A percentile compares a stretch with the other conserved stretches of the same genome.
phyloP scores from a whole-genome alignment of 164 flowering plant genomes.

The Nelumbo lutea region DNA sequence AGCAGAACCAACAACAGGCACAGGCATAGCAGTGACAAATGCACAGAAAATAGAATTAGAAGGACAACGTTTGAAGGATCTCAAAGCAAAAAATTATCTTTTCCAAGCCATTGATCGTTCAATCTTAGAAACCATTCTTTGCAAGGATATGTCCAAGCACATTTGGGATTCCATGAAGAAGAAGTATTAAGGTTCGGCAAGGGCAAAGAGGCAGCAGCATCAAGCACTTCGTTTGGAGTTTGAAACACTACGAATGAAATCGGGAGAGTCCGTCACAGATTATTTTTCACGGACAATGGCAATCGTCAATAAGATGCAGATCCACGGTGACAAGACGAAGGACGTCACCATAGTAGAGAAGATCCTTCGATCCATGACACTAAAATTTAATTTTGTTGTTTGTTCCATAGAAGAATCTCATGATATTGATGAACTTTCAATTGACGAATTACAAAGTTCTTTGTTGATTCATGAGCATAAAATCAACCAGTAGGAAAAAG shows the following conservation, averaged over 20 bases:
- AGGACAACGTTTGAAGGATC: background rate
- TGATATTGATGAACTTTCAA: background rate
- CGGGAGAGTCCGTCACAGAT: background rate
- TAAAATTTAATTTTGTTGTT: too few relatives aligned
- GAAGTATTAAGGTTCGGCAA: background rate
- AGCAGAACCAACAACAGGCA: background rate
- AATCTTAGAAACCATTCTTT: conserved; percentile 1
- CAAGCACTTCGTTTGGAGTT: too few relatives aligned
- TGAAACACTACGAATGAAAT: background rate
- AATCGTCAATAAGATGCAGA: conserved; percentile 4
- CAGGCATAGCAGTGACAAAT: background rate
- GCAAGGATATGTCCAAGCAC: too few relatives aligned
- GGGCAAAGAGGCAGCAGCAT: background rate
- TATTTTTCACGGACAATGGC: too few relatives aligned
- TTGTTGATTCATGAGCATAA: too few relatives aligned
- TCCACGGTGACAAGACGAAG: background rate
- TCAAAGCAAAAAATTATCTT: too few relatives aligned
- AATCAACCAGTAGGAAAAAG: background rate
- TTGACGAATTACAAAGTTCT: background rate
- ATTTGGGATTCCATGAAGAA: too few relatives aligned
- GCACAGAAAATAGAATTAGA: background rate
- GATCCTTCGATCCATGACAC: too few relatives aligned
- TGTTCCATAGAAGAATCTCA: too few relatives aligned
- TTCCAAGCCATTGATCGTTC: background rate
- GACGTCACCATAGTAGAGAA: conserved; percentile 7